These are phyloP conservation scores for Danielozyma ontarioensis DNA, from an alignment of 805 yeast species.

Conservation along the genomic window DNA sequence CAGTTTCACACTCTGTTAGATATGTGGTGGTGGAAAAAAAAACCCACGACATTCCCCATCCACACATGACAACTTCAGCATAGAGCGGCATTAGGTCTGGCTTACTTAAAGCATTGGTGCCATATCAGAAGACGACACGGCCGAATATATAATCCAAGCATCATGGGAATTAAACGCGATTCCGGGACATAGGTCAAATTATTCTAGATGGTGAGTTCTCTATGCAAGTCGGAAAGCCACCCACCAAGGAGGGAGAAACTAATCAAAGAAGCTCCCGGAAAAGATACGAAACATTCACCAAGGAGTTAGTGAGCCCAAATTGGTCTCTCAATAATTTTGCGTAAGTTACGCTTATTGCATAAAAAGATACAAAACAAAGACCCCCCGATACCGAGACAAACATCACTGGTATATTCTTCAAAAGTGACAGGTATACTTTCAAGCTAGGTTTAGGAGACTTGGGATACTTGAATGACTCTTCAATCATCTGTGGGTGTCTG, in stretches of 20 bases:
- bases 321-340: constrained; percentile 32
- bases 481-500: constrained; percentile 17
- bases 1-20: constrained; percentile 44
- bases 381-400: constrained; percentile 45
- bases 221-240: constrained; percentile 37
- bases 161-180: too few relatives aligned
- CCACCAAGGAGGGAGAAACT: constrained; percentile 49
- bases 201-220: too few relatives aligned
- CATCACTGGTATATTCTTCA: constrained; percentile 40
- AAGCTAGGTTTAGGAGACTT: constrained; percentile 44
- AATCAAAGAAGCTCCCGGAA: constrained; percentile 48
- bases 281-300: constrained; percentile 42
- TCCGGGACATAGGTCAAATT: too few relatives aligned
- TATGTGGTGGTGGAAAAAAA: constrained; percentile 51
- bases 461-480: constrained; percentile 26
- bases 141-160: too few relatives aligned
- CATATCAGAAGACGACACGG: too few relatives aligned
- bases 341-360: constrained; percentile 48
- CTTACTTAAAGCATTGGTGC: too few relatives aligned
- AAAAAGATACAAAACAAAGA: constrained; percentile 49
- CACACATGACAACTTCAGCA: too few relatives aligned
- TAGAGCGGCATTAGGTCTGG: too few relatives aligned
- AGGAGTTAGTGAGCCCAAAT: constrained; percentile 31
- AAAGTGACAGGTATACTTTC: constrained; percentile 27
- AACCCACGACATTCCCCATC: constrained; percentile 54